Base-by-base conservation (phyloP, 2,329 filamentous ascomycete species). In the Sporothrix pseudoabietina region DNA sequence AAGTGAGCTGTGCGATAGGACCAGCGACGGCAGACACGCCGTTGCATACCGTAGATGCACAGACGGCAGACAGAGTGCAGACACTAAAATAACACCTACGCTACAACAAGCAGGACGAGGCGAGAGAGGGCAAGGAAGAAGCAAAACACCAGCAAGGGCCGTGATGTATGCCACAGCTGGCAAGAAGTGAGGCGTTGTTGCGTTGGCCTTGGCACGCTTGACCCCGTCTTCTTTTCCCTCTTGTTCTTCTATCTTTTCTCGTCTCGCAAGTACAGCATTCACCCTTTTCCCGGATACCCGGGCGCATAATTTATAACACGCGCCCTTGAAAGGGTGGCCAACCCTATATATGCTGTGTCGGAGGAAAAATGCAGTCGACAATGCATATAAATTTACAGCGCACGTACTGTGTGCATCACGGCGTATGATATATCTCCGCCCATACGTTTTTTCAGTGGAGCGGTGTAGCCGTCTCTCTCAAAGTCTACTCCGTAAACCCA, bases 221-320 rank as follows among this genome's bases (percentile, higher is more conserved):
- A 44, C 47, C 61, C 22, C 39, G 61, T 66, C 61, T 44, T 66
- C n/a, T 30, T 66, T 47, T 41, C 22, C 22, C 10, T 26, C 0
- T 30, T 30, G 22, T 26, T 55, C 9, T 30, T 55, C 8, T 9
- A 30, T 44, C 39, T 41, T 47, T 30, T 26, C 61, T 47, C 41
- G 39, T 66, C 61, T 66, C 22, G 39, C 61, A 47, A 66, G 39
- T 39, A 66, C 39, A 66, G 61, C 39, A 66, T 30, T 39, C 39
- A 47, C 12, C 35, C n/a, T 14, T 12, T 47, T 44, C 22, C 61
- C 61, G 39, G 61, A 41, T 41, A 47, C 61, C 22, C 30, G 61
- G 61, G 61, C 61, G 61, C 61, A 66, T 66, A 66, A 47, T 19
- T 44, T 41, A 66, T 39, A 47, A 7, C n/a, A 47, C 2, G 16